Conservation (phyloP, 495 filamentous ascomycete genomes). For the Pyronema domesticum region DNA sequence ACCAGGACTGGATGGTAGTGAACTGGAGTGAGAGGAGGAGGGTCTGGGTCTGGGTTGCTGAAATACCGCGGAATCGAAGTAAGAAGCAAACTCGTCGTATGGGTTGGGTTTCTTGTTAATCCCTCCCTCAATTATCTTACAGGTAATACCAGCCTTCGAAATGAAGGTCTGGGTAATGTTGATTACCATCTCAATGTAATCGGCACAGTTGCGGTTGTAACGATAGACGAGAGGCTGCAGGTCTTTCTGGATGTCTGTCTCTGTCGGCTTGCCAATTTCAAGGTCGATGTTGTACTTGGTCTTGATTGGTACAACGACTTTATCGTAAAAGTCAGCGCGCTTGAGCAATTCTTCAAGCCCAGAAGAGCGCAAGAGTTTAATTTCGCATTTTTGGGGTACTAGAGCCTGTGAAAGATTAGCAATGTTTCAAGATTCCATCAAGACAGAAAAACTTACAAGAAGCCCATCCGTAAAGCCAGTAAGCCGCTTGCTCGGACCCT, state of each 20-base stretch:
- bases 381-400: conserved; percentile 84
- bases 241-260: conserved; percentile 7
- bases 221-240: conserved; percentile 30
- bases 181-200: conserved; percentile 84
- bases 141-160: conserved; percentile 66
- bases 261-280: conserved; percentile 39
- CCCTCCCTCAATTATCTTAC: conserved; percentile 70
- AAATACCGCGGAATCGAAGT: conserved; percentile 88
- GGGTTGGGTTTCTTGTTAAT: conserved; percentile 95
- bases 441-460: conserved; percentile 37
- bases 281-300: conserved; percentile 80
- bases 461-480: conserved; percentile 90
- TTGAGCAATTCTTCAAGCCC: conserved; percentile 62
- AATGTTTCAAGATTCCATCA: not conserved
- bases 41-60: conserved; percentile 30
- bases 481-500: conserved; percentile 92
- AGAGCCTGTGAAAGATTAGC: conserved; percentile 18
- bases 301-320: conserved; percentile 67
- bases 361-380: conserved; percentile 57
- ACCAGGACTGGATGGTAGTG: too few species aligned
- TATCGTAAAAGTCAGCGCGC: conserved; percentile 55
- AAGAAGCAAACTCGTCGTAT: conserved; percentile 88
- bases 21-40: too few species aligned
- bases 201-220: conserved; percentile 94
- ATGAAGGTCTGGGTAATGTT: conserved; percentile 78